These are phyloP conservation scores for Ensete glaucum DNA, from an alignment of 176 grass and related monocot genomes.

Conservation along the genomic window DNA sequence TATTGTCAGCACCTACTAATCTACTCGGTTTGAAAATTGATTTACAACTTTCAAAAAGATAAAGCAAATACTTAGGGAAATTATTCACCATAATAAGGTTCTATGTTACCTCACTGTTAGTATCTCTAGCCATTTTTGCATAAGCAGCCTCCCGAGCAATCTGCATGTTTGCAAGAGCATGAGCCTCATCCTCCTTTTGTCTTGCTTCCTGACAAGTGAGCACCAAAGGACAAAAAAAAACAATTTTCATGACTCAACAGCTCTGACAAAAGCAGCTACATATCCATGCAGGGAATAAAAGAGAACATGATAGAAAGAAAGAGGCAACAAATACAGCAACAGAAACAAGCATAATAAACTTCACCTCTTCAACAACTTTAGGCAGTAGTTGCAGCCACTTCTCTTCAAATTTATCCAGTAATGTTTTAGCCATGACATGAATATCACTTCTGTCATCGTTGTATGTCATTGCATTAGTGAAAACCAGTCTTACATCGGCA, in stretches of 20 bases:
- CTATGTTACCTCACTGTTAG: conserved; percentile 61
- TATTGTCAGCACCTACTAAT: too few species aligned
- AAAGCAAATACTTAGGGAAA: background rate
- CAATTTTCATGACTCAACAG: conserved; percentile 1
- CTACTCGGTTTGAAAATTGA: too few species aligned
- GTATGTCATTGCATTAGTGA: conserved; percentile 91
- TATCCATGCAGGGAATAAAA: background rate
- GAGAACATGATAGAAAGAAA: background rate
- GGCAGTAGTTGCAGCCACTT: conserved; percentile 74
- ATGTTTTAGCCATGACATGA: conserved; percentile 71
- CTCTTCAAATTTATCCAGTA: conserved; percentile 86
- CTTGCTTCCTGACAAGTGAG: conserved; percentile 49
- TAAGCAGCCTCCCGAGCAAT: conserved; percentile 46
- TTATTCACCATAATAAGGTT: background rate
- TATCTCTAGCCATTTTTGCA: conserved; percentile 66
- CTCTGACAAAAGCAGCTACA: conserved; percentile 2
- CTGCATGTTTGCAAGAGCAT: conserved; percentile 26
- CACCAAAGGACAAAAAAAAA: conserved; percentile 7
- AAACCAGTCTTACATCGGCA: conserved; percentile 90
- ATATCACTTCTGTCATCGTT: conserved; percentile 55
- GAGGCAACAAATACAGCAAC: background rate
- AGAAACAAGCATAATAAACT: conserved; percentile 9
- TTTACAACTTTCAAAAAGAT: too few species aligned
- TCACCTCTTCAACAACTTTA: conserved; percentile 84
- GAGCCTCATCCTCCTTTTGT: conserved; percentile 60